These are phyloP conservation scores for Boletus sp. DNA, from an alignment of 1,284 basidiomycete genomes.

Conservation along the genomic window DNA sequence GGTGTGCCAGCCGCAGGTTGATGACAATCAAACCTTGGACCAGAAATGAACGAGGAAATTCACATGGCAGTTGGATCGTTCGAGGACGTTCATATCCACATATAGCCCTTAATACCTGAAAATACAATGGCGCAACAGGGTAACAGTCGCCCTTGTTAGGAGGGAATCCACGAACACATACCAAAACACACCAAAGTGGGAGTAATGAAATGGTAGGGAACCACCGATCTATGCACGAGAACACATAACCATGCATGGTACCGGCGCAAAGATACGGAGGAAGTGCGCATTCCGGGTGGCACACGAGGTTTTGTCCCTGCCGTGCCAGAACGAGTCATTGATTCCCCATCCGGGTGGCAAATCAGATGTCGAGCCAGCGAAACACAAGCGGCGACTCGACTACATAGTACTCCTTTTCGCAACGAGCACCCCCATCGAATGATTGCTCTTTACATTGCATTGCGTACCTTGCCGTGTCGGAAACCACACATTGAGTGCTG, in stretches of 20 bases:
- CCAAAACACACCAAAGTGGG: not conserved
- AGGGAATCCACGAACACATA: not conserved
- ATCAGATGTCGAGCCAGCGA: slow-evolving; percentile 1
- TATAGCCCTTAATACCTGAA: not conserved
- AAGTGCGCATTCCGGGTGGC: not conserved
- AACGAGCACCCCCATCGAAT: not conserved
- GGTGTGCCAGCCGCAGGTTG: slow-evolving; percentile 3
- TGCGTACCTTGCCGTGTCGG: too few species aligned
- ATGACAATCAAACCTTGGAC: slow-evolving; percentile 1
- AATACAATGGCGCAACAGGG: not conserved
- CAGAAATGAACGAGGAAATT: slow-evolving; percentile 13
- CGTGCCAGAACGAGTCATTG: slow-evolving; percentile 1
- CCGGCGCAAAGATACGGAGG: not conserved
- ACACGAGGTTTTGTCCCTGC: slow-evolving; percentile 2
- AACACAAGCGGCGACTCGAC: not conserved
- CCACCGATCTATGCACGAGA: slow-evolving; percentile 2
- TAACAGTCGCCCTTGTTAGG: not conserved
- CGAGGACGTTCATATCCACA: not conserved
- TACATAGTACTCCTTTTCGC: not conserved
- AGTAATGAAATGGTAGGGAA: not conserved
- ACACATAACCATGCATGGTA: not conserved
- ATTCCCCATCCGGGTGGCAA: not conserved
- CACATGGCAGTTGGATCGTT: not conserved
- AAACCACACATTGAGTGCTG: too few species aligned
- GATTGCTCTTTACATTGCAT: not conserved